These are phyloP conservation scores for Proliferodiscus dingleyae DNA, from an alignment of 2,329 filamentous ascomycete genomes.

Conservation along the genomic window DNA sequence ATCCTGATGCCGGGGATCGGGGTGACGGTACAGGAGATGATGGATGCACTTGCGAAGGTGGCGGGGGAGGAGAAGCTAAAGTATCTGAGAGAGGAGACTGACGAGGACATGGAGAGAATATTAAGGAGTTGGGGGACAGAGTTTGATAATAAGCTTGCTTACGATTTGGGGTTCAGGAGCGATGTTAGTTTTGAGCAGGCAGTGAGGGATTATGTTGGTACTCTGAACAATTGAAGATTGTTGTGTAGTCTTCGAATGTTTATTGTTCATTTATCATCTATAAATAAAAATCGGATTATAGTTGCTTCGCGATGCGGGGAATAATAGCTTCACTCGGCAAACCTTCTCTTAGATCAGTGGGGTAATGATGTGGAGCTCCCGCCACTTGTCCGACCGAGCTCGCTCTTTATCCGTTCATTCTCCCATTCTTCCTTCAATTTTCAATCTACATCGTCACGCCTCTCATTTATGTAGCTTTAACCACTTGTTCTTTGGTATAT, in stretches of 20 bases:
- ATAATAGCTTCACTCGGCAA: conserved; percentile 6
- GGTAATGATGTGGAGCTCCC: conserved; percentile 3
- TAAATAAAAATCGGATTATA: not conserved
- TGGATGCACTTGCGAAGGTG: conserved; percentile 51
- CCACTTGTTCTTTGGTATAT: not conserved
- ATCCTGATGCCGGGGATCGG: conserved; percentile 55
- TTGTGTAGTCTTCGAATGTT: not conserved
- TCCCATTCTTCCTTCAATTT: not conserved
- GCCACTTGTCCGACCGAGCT: not conserved
- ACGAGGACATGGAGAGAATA: conserved; percentile 50
- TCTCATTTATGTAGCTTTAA: not conserved
- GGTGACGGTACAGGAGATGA: conserved; percentile 54
- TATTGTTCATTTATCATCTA: not conserved
- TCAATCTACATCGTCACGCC: not conserved
- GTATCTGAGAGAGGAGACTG: conserved; percentile 49
- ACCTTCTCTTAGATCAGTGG: conserved; percentile 2
- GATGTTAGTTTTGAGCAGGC: conserved; percentile 50
- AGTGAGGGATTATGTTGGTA: conserved; percentile 46
- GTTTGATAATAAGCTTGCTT: conserved; percentile 48
- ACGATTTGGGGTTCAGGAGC: conserved; percentile 45
- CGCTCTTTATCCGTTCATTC: conserved; percentile 2
- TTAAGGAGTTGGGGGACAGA: conserved; percentile 56
- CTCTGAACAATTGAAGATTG: conserved; percentile 11
- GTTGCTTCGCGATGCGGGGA: not conserved
- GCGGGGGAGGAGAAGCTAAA: conserved; percentile 50